These are phyloP conservation scores for Pontederia crassipes DNA, from an alignment of 176 grass and related monocot species.

Conservation along the genomic window DNA sequence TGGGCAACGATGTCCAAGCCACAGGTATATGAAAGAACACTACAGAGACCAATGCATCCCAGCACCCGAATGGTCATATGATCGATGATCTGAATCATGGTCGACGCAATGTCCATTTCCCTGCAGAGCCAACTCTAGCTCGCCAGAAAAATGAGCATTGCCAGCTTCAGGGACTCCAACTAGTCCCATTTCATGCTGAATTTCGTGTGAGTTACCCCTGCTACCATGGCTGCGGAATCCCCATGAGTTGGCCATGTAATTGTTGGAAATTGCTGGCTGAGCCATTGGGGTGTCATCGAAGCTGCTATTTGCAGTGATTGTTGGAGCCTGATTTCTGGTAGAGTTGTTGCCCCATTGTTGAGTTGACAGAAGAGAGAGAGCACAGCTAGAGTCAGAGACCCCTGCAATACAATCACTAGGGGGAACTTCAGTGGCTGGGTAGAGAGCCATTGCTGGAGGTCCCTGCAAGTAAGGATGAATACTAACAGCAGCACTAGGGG, in stretches of 20 bases:
- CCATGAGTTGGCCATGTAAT: background rate
- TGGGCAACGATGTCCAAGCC: too few species aligned
- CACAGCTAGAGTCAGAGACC: slow-evolving; percentile 13
- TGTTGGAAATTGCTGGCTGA: background rate
- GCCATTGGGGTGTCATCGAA: background rate
- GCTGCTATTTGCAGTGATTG: background rate
- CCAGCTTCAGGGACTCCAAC: background rate
- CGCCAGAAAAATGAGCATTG: background rate
- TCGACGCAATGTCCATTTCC: background rate
- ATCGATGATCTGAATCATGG: background rate
- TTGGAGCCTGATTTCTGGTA: background rate
- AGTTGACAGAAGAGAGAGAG: slow-evolving; percentile 25
- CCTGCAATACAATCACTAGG: slow-evolving; percentile 8
- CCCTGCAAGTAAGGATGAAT: slow-evolving; percentile 1
- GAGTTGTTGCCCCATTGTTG: background rate
- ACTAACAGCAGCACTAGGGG: background rate
- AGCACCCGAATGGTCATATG: background rate
- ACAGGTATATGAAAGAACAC: background rate
- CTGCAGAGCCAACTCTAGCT: background rate
- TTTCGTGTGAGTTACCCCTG: background rate
- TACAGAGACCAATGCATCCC: slow-evolving; percentile 3
- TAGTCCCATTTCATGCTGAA: background rate
- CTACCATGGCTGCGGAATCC: background rate
- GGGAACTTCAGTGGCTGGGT: background rate
- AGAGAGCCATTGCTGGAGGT: background rate